Percentiles rank a stretch among this genome's conserved stretches.
Evolutionary conservation across 495 filamentous ascomycete genomes (phyloP).

Genomic region (Melanomma pulvis-pyrius): DNA sequence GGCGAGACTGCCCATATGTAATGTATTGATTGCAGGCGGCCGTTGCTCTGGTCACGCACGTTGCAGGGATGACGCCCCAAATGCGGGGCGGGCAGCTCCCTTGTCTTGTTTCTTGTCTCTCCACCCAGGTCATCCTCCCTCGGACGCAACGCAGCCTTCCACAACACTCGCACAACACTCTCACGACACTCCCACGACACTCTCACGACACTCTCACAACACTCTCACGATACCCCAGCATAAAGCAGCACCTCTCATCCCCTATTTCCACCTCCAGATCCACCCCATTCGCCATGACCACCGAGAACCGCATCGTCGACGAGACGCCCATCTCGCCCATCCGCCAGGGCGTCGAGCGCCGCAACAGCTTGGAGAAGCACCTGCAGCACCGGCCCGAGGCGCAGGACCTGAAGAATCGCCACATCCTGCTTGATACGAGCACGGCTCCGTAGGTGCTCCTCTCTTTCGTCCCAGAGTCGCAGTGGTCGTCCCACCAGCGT

Average conservation of each 20-base stretch:
- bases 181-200: too few relatives aligned
- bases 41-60: constrained; percentile 14
- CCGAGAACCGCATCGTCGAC: constrained; percentile 48
- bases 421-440: constrained; percentile 73
- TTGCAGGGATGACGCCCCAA: constrained; percentile 6
- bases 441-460: constrained; percentile 62
- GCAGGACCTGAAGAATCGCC: constrained; percentile 75
- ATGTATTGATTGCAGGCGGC: neutral
- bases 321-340: constrained; percentile 67
- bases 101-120: neutral
- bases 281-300: constrained; percentile 4
- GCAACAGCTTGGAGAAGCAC: constrained; percentile 87
- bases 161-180: neutral
- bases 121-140: neutral
- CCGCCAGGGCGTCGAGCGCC: constrained; percentile 58
- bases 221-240: too few relatives aligned
- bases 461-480: neutral
- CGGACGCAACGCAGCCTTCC: neutral
- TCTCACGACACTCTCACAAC: too few relatives aligned
- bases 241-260: neutral
- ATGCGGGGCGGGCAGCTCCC: neutral
- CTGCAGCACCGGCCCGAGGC: constrained; percentile 76
- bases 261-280: neutral
- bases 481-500: too few relatives aligned
- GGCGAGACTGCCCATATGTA: neutral